Evolutionary conservation across 371 early-diverging fungal species (phyloP).

Genomic region (Dinochytrium kinnereticum): DNA sequence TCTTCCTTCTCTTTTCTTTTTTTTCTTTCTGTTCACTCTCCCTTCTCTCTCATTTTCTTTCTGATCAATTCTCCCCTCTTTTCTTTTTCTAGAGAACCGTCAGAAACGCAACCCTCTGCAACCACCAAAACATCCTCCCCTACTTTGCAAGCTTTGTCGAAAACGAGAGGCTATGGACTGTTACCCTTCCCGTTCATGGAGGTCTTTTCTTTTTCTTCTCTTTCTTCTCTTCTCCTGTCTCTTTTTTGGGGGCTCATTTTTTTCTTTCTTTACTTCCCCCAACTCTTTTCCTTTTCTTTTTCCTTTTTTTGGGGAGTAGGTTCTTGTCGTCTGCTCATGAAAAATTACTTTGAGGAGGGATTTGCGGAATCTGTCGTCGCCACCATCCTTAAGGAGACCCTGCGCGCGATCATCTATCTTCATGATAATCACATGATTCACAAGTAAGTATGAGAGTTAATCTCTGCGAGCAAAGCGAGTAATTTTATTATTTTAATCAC

Average conservation of each 20-base stretch:
- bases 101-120: slow-evolving; percentile 48
- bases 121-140: slow-evolving; percentile 57
- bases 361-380: slow-evolving; percentile 54
- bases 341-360: slow-evolving; percentile 55
- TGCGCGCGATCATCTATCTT: slow-evolving; percentile 56
- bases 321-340: slow-evolving; percentile 49
- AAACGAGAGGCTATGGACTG: slow-evolving; percentile 61
- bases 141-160: slow-evolving; percentile 56
- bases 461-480: no score
- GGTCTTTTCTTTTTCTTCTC: slow-evolving; percentile 26
- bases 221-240: slow-evolving; percentile 24
- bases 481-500: no score
- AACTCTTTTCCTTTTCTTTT: neutral
- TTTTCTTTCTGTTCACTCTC: no score
- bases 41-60: no score
- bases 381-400: slow-evolving; percentile 55
- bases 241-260: slow-evolving; percentile 43
- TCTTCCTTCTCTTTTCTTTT: no score
- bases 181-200: slow-evolving; percentile 53
- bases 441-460: no score
- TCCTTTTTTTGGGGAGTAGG: slow-evolving; percentile 32
- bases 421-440: slow-evolving; percentile 62
- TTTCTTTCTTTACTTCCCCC: neutral
- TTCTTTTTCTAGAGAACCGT: slow-evolving; percentile 42
- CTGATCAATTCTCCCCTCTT: neutral